Evolutionary conservation across 495 filamentous ascomycete species (phyloP), one percentile per base, ranked within the genome.

Genomic region (Ramalina intermedia): DNA sequence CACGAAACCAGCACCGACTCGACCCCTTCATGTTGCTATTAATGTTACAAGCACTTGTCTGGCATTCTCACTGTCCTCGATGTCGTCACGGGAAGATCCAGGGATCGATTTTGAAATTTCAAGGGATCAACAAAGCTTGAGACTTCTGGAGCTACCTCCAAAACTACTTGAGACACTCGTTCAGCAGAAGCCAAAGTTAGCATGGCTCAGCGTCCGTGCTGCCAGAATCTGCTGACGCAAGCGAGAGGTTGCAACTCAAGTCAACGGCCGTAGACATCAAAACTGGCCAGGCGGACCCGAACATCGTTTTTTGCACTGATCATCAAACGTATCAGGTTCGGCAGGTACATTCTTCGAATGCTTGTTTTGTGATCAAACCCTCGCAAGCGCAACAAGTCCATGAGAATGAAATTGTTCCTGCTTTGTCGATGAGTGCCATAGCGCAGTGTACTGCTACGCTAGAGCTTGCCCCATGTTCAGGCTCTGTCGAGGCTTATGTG

Each of bases 331-430:
- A 81, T 69, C 78, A 78, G 27, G 70, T 94, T 44, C 85, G 85
- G 17, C 87, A 94, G 63, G 87, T 94, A 53, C 87, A 90, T 58
- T 90, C 87, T 0, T 94, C 87, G 14, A 96, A 96, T 60, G 82
- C 82, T 6, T 66, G 94, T 35, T 83, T 86, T 62, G 60, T 94
- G 7, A 68, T 86, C 24, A 62, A 69, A 26, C 73, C 85, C n/a
- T 70, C 69, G 40, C 55, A 54, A 4, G 48, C 54, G 3, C 59
- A 60, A 41, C 52, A 63, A 17, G 47, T 49, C 13, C 51, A 52
- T 26, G 20, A 37, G 3, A 44, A 57, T 43, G 24, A 36, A 11
- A 53, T 57, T 13, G 58, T 63, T 6, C 58, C 75, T n/a, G 56
- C 62, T 16, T 47, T 60, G 1, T 66, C 66, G 6, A 52, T 90